These are phyloP conservation scores for Akanthomyces lecanii DNA, from an alignment of 2,329 filamentous ascomycete genomes.

Conservation along the genomic window DNA sequence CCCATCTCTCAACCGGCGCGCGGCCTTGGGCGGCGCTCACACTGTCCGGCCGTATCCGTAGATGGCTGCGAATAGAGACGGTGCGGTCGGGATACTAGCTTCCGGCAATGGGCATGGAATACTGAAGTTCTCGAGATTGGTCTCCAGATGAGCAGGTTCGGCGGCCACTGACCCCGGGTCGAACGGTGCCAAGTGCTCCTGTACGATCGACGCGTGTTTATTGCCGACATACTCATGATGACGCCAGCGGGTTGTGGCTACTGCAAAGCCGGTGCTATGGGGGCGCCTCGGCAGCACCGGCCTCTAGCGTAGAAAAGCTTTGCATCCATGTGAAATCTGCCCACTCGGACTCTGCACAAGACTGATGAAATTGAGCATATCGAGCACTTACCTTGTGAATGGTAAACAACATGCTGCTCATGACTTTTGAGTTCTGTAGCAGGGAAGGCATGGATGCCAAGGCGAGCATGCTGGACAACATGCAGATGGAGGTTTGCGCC, in stretches of 20 bases:
- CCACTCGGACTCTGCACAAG: not conserved
- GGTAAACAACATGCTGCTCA: not conserved
- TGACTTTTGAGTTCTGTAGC: not conserved
- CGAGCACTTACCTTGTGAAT: not conserved
- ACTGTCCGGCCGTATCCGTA: not conserved
- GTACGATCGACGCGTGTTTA: not conserved
- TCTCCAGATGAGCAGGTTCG: not conserved
- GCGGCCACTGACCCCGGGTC: not conserved
- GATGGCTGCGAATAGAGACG: not conserved
- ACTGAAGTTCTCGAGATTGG: not conserved
- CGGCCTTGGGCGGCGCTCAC: not conserved
- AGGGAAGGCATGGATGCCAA: not conserved
- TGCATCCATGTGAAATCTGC: not conserved
- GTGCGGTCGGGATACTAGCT: not conserved
- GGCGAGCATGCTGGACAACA: not conserved
- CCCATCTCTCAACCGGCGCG: not conserved
- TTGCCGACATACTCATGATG: not conserved
- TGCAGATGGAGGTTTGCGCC: not conserved
- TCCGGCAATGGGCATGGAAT: not conserved
- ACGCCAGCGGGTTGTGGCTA: not conserved
- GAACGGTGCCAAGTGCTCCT: not conserved
- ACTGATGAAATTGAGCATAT: not conserved
- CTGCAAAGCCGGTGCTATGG: not conserved
- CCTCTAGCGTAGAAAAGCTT: not conserved
- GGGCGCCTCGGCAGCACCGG: not conserved